A percentile compares a stretch with the other conserved stretches of the same genome.
phyloP scores from a whole-genome alignment of 2,329 filamentous ascomycete species.

The Phialophora tarda region DNA sequence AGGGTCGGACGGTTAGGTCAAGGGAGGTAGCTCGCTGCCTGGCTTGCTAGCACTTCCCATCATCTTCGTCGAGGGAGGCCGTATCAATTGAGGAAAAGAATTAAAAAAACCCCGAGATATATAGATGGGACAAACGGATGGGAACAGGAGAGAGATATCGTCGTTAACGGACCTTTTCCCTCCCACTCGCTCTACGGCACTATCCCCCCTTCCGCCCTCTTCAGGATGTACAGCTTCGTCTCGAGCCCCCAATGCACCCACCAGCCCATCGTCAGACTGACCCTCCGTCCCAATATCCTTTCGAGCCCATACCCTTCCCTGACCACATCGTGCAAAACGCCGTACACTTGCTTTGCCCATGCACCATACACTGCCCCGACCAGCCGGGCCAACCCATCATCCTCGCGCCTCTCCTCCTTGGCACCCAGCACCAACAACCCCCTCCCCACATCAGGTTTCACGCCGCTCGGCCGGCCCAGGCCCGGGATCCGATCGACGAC shows the following conservation, averaged over 20 bases:
- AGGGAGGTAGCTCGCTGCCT: neutral
- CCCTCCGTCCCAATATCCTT: constrained; percentile 38
- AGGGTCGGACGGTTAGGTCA: constrained; percentile 57
- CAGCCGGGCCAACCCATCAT: constrained; percentile 44
- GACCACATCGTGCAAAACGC: constrained; percentile 42
- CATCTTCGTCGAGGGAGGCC: neutral
- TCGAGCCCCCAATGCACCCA: constrained; percentile 62
- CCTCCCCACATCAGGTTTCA: constrained; percentile 51
- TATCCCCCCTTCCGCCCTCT: constrained; percentile 39
- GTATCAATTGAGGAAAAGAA: neutral
- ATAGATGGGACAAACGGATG: neutral
- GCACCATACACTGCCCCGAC: constrained; percentile 36
- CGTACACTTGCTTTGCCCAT: constrained; percentile 34
- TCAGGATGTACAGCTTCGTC: constrained; percentile 60
- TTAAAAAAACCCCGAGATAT: neutral
- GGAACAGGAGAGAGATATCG: neutral
- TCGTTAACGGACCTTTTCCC: neutral
- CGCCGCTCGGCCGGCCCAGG: constrained; percentile 57
- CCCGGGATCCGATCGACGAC: constrained; percentile 57
- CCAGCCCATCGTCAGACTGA: constrained; percentile 54
- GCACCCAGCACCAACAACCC: constrained; percentile 37
- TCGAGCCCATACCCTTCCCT: constrained; percentile 42
- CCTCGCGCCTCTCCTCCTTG: constrained; percentile 37
- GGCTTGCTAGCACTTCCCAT: neutral
- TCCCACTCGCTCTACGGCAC: constrained; percentile 7